A percentile compares a stretch with the other conserved stretches of the same genome.
phyloP scores from a whole-genome alignment of 805 yeast species.

The Saccharomycopsis babjevae region DNA sequence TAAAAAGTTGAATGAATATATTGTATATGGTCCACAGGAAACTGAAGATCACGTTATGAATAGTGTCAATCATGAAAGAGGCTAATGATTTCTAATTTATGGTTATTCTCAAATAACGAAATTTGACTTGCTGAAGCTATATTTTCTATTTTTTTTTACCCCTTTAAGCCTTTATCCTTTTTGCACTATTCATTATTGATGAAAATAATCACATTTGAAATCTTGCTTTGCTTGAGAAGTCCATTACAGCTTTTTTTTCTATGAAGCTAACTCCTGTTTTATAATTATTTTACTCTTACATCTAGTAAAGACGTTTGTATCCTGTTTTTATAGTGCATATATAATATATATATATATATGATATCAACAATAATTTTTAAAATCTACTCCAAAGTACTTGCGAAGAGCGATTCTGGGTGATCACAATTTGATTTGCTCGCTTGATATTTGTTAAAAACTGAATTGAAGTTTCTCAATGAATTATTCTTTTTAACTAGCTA shows the following conservation, averaged over 20 bases:
- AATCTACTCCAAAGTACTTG: no score
- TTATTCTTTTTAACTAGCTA: no score
- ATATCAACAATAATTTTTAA: background rate
- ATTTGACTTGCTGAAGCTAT: background rate
- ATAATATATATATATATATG: background rate
- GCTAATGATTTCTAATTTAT: slow-evolving; percentile 16
- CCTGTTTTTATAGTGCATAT: background rate
- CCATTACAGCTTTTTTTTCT: background rate
- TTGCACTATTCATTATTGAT: no score
- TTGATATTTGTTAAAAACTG: no score
- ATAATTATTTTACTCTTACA: background rate
- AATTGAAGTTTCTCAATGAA: background rate
- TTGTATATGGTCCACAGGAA: slow-evolving; percentile 58
- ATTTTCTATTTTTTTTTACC: no score
- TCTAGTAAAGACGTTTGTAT: background rate
- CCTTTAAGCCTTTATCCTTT: no score
- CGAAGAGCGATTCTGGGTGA: no score
- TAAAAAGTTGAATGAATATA: slow-evolving; percentile 62
- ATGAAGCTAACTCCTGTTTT: background rate
- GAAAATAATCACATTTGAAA: background rate
- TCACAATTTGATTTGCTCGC: no score
- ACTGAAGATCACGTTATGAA: slow-evolving; percentile 23
- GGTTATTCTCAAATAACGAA: background rate
- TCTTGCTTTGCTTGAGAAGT: background rate
- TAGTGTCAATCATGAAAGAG: slow-evolving; percentile 24